Conservation (phyloP, 306 rosid genomes). For the Cucurbita pepo region DNA sequence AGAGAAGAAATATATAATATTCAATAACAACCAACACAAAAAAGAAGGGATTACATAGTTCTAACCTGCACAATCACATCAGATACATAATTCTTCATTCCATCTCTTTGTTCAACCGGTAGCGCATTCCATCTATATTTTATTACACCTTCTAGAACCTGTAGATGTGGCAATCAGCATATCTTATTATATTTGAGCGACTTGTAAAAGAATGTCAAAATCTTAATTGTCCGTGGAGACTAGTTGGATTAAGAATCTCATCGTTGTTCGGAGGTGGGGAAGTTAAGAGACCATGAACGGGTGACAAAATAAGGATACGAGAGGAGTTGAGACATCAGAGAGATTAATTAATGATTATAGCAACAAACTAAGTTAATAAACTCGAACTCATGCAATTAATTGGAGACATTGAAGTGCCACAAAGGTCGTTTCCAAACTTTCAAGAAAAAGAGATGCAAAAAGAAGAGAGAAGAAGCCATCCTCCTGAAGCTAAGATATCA, state of each 20-base stretch:
- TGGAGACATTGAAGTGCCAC: background rate
- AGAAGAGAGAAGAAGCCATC: background rate
- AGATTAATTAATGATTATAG: background rate
- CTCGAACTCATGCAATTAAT: background rate
- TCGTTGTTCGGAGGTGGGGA: background rate
- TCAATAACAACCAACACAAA: background rate
- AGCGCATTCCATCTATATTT: slow-evolving; percentile 97
- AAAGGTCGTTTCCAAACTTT: background rate
- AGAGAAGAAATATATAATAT: background rate
- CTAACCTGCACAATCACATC: slow-evolving; percentile 89
- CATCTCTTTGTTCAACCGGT: slow-evolving; percentile 94
- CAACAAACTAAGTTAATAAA: background rate
- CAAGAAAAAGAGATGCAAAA: background rate
- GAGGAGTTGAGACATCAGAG: background rate
- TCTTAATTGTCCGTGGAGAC: background rate
- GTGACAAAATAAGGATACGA: background rate
- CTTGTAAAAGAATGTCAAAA: background rate
- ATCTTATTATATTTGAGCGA: background rate
- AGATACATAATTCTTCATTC: slow-evolving; percentile 96
- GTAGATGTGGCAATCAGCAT: background rate
- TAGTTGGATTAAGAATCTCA: background rate
- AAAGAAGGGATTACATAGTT: background rate
- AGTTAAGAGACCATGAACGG: background rate
- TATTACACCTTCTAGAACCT: slow-evolving; percentile 97
- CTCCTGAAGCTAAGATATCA: background rate